A percentile compares a stretch with the other conserved stretches of the same genome.
Conservation (phyloP, 2,329 filamentous ascomycete species). For the Rhynchosporium secalis region DNA sequence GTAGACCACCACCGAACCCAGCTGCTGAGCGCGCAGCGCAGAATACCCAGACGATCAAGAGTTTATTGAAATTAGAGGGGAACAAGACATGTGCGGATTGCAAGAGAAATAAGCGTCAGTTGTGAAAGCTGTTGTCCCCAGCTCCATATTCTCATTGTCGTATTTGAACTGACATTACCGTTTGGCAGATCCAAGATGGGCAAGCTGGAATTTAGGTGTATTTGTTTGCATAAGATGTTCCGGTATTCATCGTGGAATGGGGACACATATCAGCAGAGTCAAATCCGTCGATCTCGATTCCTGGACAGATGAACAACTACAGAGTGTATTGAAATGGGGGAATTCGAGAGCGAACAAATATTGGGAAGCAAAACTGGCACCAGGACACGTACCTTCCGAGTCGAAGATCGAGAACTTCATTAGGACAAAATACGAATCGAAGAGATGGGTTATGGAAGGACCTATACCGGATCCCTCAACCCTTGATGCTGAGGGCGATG, state of each 20-base stretch:
- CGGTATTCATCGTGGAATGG: slow-evolving; percentile 97
- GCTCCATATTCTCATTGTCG: neutral
- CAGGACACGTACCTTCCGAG: slow-evolving; percentile 90
- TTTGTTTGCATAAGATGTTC: slow-evolving; percentile 99
- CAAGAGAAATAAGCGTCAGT: slow-evolving; percentile 95
- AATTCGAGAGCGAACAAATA: slow-evolving; percentile 97
- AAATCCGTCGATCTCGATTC: slow-evolving; percentile 98
- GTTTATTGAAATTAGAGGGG: slow-evolving; percentile 85
- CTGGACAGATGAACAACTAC: slow-evolving; percentile 97
- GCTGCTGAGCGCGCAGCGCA: slow-evolving; percentile 85
- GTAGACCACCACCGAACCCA: slow-evolving; percentile 72
- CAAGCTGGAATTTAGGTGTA: slow-evolving; percentile 96
- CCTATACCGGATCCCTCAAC: slow-evolving; percentile 89
- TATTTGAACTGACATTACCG: slow-evolving; percentile 18
- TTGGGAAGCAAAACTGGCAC: slow-evolving; percentile 92
- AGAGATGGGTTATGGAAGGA: slow-evolving; percentile 99
- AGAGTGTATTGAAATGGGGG: slow-evolving; percentile 92
- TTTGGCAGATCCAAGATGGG: slow-evolving; percentile 89
- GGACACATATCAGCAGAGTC: slow-evolving; percentile 95
- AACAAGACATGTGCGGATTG: slow-evolving; percentile 99
- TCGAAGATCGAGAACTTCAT: slow-evolving; percentile 99
- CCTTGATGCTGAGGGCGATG: slow-evolving; percentile 79
- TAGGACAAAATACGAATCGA: slow-evolving; percentile 96
- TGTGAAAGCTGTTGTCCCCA: neutral
- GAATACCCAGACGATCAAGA: slow-evolving; percentile 93